Percentiles rank a stretch among this genome's conserved stretches.
phyloP scores from a whole-genome alignment of 2,329 filamentous ascomycete genomes.

The Trichophyton schoenleinii region DNA sequence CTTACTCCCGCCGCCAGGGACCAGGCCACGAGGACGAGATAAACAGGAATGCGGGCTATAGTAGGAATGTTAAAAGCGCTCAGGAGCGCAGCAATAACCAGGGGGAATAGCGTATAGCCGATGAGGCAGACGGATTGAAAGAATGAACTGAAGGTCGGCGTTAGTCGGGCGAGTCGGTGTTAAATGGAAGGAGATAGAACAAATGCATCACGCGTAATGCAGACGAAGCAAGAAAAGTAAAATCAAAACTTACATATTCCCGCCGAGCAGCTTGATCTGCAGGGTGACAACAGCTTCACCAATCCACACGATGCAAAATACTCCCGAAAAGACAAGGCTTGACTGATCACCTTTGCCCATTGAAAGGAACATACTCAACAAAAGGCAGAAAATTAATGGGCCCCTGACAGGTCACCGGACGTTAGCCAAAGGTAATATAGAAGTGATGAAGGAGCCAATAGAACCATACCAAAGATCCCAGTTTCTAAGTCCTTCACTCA shows the following conservation, averaged over 20 bases:
- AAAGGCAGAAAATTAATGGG: constrained; percentile 81
- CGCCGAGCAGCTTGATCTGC: constrained; percentile 91
- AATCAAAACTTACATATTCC: constrained; percentile 68
- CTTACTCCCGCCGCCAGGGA: constrained; percentile 90
- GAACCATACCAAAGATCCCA: constrained; percentile 75
- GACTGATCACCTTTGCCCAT: constrained; percentile 71
- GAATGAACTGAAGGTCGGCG: constrained; percentile 57
- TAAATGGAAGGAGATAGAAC: not conserved
- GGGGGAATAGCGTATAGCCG: constrained; percentile 92
- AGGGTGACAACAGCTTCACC: constrained; percentile 93
- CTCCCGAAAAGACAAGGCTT: constrained; percentile 82
- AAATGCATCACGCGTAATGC: not conserved
- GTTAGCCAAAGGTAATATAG: not conserved
- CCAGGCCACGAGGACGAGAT: constrained; percentile 79
- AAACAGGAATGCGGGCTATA: constrained; percentile 78
- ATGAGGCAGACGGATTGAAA: constrained; percentile 97
- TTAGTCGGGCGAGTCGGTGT: not conserved
- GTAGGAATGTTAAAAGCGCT: constrained; percentile 69
- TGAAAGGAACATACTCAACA: constrained; percentile 77
- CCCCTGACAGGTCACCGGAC: constrained; percentile 45
- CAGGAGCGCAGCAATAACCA: constrained; percentile 83
- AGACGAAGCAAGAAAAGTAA: not conserved
- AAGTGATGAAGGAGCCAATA: not conserved
- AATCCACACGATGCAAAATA: constrained; percentile 95
- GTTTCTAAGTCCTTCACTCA: constrained; percentile 83